Evolutionary conservation across 306 rosid species (phyloP).

Genomic region (Cucurbita ficifolia): DNA sequence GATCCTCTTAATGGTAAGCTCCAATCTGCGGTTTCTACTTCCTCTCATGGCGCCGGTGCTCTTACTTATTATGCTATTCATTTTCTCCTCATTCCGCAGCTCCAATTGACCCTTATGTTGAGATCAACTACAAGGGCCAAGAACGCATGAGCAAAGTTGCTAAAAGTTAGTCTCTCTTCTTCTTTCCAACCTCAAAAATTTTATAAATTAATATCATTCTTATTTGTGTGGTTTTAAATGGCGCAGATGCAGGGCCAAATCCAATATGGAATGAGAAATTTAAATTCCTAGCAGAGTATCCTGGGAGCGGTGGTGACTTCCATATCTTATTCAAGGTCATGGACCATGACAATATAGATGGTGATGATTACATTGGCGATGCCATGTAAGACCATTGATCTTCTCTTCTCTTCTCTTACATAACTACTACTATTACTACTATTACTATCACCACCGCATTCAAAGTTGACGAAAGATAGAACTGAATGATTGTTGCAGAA

Average conservation of each 20-base stretch:
- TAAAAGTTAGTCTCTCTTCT: conserved; percentile 27
- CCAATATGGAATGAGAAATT: conserved; percentile 80
- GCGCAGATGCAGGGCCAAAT: conserved; percentile 40
- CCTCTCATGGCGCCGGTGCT: background rate
- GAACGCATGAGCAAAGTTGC: conserved; percentile 60
- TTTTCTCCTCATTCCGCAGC: conserved; percentile 15
- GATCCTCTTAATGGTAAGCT: conserved; percentile 28
- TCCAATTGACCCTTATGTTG: conserved; percentile 66
- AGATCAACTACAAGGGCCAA: conserved; percentile 59
- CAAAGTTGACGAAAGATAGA: background rate
- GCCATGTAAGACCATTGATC: conserved; percentile 35
- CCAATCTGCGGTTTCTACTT: background rate
- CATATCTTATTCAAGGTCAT: conserved; percentile 50
- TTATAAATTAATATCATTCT: too few species aligned
- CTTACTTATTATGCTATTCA: background rate
- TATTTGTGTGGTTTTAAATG: conserved; percentile 2
- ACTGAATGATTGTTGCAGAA: too few species aligned
- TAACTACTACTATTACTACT: background rate
- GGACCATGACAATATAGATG: conserved; percentile 66
- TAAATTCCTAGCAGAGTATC: conserved; percentile 61
- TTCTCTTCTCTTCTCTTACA: background rate
- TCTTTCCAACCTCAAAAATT: too few species aligned
- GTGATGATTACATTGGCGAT: conserved; percentile 57
- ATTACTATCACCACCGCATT: background rate
- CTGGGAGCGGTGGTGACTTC: conserved; percentile 47